These are phyloP conservation scores for Suillus tomentosus DNA, from an alignment of 768 basidiomycete genomes.

Conservation along the genomic window DNA sequence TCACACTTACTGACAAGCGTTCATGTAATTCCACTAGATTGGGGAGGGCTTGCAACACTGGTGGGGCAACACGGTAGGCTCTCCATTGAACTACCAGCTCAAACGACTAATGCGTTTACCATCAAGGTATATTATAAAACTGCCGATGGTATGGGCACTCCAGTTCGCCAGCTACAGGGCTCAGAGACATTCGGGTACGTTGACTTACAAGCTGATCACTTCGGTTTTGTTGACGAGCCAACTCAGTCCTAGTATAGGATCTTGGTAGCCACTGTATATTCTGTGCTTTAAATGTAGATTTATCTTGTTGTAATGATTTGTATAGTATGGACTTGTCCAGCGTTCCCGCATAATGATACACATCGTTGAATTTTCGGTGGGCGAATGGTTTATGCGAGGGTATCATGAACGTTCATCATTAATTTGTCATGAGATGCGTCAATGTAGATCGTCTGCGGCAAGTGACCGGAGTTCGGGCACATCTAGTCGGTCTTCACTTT, in stretches of 20 bases:
- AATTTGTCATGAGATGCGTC: conserved; percentile 8
- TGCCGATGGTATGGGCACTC: conserved; percentile 26
- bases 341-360: conserved; percentile 11
- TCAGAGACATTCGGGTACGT: conserved; percentile 24
- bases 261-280: conserved; percentile 24
- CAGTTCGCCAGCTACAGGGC: conserved; percentile 28
- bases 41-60: conserved; percentile 23
- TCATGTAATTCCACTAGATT: conserved; percentile 19
- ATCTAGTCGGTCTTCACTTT: conserved; percentile 37
- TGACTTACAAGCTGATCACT: not conserved
- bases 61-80: conserved; percentile 32
- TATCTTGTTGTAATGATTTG: conserved; percentile 2
- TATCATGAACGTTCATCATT: conserved; percentile 15
- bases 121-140: conserved; percentile 26
- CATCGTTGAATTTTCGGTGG: not conserved
- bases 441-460: not conserved
- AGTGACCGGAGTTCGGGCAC: not conserved
- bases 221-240: not conserved
- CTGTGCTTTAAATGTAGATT: conserved; percentile 8
- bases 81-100: not conserved
- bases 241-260: conserved; percentile 17
- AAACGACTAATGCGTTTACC: no score
- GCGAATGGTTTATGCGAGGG: conserved; percentile 10
- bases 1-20: not conserved
- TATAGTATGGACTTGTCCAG: conserved; percentile 6